Evolutionary conservation across 2,329 filamentous ascomycete genomes (phyloP).

Genomic region (Xylariaceae sp.): DNA sequence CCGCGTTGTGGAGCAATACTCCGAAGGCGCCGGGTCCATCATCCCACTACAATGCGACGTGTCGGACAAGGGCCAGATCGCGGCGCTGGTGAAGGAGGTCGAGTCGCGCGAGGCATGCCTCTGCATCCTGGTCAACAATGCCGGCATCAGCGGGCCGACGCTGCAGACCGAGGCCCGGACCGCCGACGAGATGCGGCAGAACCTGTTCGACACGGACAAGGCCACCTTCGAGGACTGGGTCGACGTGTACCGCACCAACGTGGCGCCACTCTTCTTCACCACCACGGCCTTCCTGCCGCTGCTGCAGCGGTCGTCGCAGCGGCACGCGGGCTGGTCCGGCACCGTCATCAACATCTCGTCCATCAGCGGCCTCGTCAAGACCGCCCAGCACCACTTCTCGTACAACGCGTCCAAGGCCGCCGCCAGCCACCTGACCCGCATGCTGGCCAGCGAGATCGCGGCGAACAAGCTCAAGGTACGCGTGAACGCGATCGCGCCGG

Average conservation of each 20-base stretch:
- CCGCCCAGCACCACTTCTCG: conserved; percentile 65
- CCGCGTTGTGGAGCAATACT: conserved; percentile 59
- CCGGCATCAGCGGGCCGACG: conserved; percentile 60
- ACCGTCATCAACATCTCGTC: conserved; percentile 71
- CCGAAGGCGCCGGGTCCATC: conserved; percentile 58
- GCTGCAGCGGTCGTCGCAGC: conserved; percentile 54
- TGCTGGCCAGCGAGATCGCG: conserved; percentile 64
- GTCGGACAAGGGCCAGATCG: conserved; percentile 62
- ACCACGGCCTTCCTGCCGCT: conserved; percentile 65
- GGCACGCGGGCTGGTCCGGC: conserved; percentile 51
- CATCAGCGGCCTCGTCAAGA: conserved; percentile 66
- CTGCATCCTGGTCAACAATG: conserved; percentile 70
- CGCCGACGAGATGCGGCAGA: conserved; percentile 54
- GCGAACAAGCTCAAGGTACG: conserved; percentile 64
- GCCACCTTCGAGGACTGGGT: conserved; percentile 69
- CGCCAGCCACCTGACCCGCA: conserved; percentile 64
- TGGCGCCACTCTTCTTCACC: conserved; percentile 68
- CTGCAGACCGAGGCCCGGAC: conserved; percentile 58
- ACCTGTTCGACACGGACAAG: conserved; percentile 67
- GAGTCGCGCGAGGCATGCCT: conserved; percentile 58
- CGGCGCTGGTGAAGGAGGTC: conserved; percentile 60
- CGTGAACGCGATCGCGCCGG: conserved; percentile 73
- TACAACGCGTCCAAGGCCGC: conserved; percentile 69
- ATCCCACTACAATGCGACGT: conserved; percentile 65
- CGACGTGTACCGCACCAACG: conserved; percentile 74